Percentiles rank a stretch among this genome's conserved stretches.
These are phyloP conservation scores for Rosa multiflora DNA, from an alignment of 306 rosid genomes.

Conservation along the genomic window DNA sequence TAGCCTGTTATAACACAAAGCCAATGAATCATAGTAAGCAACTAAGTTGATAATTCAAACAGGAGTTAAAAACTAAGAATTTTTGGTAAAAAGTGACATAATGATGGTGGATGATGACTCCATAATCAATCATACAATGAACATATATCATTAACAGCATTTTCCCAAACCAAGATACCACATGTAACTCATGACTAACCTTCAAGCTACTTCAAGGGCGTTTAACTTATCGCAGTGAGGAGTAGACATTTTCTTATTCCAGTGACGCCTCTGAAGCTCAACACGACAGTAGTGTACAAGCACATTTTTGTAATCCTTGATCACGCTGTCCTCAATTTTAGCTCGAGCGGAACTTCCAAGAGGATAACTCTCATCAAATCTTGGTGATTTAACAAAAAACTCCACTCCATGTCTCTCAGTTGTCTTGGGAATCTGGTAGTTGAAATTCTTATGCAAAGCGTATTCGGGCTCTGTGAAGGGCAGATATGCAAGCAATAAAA, in stretches of 20 bases:
- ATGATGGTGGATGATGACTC: neutral
- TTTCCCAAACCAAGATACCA: neutral
- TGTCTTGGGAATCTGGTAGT: slow-evolving; percentile 56
- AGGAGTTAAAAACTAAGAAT: neutral
- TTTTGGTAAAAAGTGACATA: neutral
- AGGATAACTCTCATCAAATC: slow-evolving; percentile 65
- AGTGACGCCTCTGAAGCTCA: slow-evolving; percentile 79
- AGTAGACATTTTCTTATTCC: slow-evolving; percentile 74
- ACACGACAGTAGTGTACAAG: slow-evolving; percentile 76
- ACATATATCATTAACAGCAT: neutral
- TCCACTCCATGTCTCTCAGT: slow-evolving; percentile 65
- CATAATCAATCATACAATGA: slow-evolving; percentile 1
- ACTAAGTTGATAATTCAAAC: neutral
- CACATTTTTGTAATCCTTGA: slow-evolving; percentile 64
- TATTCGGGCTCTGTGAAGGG: slow-evolving; percentile 81
- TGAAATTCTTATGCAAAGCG: slow-evolving; percentile 59
- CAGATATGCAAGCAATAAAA: slow-evolving; percentile 71
- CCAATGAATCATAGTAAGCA: neutral
- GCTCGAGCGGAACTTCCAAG: slow-evolving; percentile 71
- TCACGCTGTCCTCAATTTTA: slow-evolving; percentile 57
- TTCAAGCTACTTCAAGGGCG: slow-evolving; percentile 50
- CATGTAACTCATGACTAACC: slow-evolving; percentile 34
- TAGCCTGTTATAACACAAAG: slow-evolving; percentile 10
- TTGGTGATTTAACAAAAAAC: slow-evolving; percentile 62
- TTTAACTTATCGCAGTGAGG: slow-evolving; percentile 80